A percentile compares a stretch with the other conserved stretches of the same genome.
Conservation (phyloP, 208 protist species). For the Naegleria fowleri region DNA sequence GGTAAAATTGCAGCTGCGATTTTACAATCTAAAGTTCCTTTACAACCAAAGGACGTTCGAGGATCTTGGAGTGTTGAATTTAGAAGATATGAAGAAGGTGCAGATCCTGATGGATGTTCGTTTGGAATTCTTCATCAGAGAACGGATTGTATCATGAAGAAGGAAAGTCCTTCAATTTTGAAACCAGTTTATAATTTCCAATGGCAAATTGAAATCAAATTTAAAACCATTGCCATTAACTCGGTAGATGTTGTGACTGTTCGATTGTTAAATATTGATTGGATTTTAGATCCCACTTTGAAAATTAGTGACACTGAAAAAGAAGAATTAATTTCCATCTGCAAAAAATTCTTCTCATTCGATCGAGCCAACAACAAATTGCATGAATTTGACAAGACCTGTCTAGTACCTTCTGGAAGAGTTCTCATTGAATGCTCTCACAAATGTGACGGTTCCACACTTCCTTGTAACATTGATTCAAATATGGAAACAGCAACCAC, state of each 20-base stretch:
- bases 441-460: not conserved
- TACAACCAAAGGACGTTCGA: not conserved
- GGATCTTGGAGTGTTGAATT: not conserved
- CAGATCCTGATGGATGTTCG: not conserved
- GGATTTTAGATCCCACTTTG: not conserved
- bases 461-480: not conserved
- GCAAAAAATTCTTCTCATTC: not conserved
- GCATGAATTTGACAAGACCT: not conserved
- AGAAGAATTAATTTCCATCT: not conserved
- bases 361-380: not conserved
- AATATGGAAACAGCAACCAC: no score
- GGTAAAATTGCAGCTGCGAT: not conserved
- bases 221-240: not conserved
- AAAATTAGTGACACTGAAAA: not conserved
- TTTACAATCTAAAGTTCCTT: not conserved
- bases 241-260: not conserved
- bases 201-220: slow-evolving; percentile 1
- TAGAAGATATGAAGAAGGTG: not conserved
- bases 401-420: not conserved
- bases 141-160: not conserved
- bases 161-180: not conserved
- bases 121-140: not conserved
- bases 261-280: not conserved
- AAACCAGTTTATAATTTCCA: not conserved
- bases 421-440: not conserved